Base-by-base conservation (phyloP, 1,284 basidiomycete genomes). In the Sanghuangporus weigelae region DNA sequence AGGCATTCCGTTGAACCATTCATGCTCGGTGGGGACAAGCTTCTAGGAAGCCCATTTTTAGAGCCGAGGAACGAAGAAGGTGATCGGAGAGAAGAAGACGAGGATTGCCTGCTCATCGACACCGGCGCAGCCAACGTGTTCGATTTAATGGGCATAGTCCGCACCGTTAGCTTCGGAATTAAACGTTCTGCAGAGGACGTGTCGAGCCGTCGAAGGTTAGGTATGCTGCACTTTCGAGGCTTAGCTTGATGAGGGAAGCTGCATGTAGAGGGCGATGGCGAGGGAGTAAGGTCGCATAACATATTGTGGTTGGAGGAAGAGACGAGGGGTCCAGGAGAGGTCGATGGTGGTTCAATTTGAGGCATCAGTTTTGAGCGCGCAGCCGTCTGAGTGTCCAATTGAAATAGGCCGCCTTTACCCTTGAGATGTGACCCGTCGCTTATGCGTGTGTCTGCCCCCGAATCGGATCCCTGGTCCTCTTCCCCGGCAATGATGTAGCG, bases 201-300 rank as follows among this genome's bases (percentile, higher is more conserved):
- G 68, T 87, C 84, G 23, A 88, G 72, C 38, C 77, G 76, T 26
- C 84, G 78, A 35, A 91, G 77, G 65, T 83, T 83, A 3, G 88
- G 85, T 5, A 79, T 81, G 66, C 85, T 88, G 2, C 55, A 53
- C 60, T 85, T 78, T 19, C 84, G 77, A 36, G 79, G 79, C 10
- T 81, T 83, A 10, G 79, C 75, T 3, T 81, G 82, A 6, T 80
- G 79, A 62, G 80, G 78, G 76, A 89, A 88, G 10, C 75, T 73
- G 40, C 84, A 75, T 39, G 84, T 83, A 3, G 86, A 86, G 1
- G 88, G 86, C 0, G 87, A 84, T 2, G 87, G 86, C 0, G 86
- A 89, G 2, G 84, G 82, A 4, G 82, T 77, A 1, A 78, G 69
- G 66, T 86, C 82, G 44, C 38, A 63, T 53, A 65, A 57, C 60